Evolutionary conservation across 2,329 filamentous ascomycete species (phyloP), one percentile per base, ranked within the genome.

Genomic region (Calonectria crousiana): DNA sequence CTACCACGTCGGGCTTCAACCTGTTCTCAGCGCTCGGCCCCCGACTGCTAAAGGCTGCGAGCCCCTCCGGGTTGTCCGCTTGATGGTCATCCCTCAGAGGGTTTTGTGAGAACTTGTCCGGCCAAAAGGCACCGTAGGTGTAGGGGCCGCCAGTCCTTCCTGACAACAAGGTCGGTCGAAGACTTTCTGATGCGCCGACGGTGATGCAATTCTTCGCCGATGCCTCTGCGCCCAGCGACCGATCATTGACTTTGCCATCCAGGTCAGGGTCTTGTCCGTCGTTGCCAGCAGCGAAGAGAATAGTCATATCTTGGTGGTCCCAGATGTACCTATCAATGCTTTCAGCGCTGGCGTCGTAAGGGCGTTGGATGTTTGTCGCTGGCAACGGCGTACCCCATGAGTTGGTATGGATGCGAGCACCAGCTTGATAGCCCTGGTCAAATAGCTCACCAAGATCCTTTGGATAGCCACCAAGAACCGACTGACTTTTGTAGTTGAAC

Each of bases 211-310:
- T 67, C 51, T 67, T 72, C 6, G 62, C 23, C 2, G 34, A 34
- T 4, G 62, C 34, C 38, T 67, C 32, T 16, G 51, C 56, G 18
- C 53, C 53, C 32, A 69, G 52, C 20, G 67, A 60, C 4, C 26
- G 52, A 6, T 52, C 56, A 28, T 65, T 53, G 51, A 69, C 34
- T 4, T 44, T 30, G 51, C 51, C 67, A 30, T 58, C 49, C 4
- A 32, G 20, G 60, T 66, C 58, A 2, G n/a, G 20, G n/a, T 71
- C 69, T 34, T 36, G 34, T n/a, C 69, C 69, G 23, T 52, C 58
- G 36, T 72, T 72, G 18, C 69, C 69, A 36, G 69, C 69, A 5
- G 69, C 60, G 51, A 72, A 72, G 13, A 58, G 36, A 32, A 72
- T 36, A 1, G 34, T n/a, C 28, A 65, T 38, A 18, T 64, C 68